Conservation (phyloP, 768 basidiomycete genomes). For the Boletus bicolor region DNA sequence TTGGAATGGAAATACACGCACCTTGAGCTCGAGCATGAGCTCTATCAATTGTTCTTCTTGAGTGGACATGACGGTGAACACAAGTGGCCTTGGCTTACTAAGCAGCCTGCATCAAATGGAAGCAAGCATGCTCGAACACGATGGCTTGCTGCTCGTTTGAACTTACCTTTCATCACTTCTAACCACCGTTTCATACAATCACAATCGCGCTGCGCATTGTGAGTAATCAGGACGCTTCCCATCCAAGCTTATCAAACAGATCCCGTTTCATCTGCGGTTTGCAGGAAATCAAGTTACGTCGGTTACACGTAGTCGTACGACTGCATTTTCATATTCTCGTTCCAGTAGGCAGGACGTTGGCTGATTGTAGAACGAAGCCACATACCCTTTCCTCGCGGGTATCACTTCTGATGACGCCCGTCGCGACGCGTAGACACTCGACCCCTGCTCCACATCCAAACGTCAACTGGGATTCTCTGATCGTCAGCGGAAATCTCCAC, state of each 20-base stretch:
- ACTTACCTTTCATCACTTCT: too few species aligned
- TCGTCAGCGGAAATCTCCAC: conserved; percentile 4
- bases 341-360: not conserved
- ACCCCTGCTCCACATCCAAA: conserved; percentile 4
- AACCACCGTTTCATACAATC: too few species aligned
- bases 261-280: not conserved
- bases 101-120: not conserved
- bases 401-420: not conserved
- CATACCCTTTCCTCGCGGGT: not conserved
- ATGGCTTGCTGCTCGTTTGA: too few species aligned
- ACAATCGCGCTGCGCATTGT: not conserved
- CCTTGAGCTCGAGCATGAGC: conserved; percentile 74
- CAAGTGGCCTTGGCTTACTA: conserved; percentile 8
- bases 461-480: not conserved
- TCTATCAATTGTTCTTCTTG: conserved; percentile 70
- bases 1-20: conserved; percentile 4
- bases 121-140: not conserved
- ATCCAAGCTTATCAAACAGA: not conserved
- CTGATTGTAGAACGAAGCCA: not conserved
- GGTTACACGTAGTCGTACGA: conserved; percentile 1
- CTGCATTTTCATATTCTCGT: not conserved
- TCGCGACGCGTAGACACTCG: not conserved
- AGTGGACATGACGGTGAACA: conserved; percentile 42
- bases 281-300: conserved; percentile 1
- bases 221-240: not conserved